Conservation (phyloP, 164 flowering plant species). For the Annona cherimola region DNA sequence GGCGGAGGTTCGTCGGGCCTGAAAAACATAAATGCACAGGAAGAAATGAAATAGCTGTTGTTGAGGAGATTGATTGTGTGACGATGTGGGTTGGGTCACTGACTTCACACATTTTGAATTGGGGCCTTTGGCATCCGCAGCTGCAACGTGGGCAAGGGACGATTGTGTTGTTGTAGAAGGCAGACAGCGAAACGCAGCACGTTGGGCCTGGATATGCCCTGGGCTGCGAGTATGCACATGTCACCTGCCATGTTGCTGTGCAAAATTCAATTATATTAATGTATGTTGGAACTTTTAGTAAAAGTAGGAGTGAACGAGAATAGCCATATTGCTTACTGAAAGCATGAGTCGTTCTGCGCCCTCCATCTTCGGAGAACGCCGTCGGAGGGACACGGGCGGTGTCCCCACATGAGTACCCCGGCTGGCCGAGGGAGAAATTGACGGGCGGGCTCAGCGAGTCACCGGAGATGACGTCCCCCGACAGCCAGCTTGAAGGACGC, state of each 20-base stretch:
- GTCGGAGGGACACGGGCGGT: slow-evolving; percentile 40
- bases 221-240: slow-evolving; percentile 55
- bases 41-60: not conserved
- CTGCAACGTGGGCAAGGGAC: slow-evolving; percentile 65
- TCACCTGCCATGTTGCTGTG: slow-evolving; percentile 68
- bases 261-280: not conserved
- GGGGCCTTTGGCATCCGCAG: slow-evolving; percentile 54
- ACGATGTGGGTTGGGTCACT: not conserved
- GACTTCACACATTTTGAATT: slow-evolving; percentile 43
- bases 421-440: slow-evolving; percentile 51
- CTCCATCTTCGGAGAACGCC: slow-evolving; percentile 28
- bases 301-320: not conserved
- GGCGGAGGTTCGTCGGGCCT: slow-evolving; percentile 38
- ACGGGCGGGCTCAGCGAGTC: not conserved
- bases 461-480: slow-evolving; percentile 15
- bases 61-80: not conserved
- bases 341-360: slow-evolving; percentile 60
- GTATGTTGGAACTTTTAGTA: not conserved
- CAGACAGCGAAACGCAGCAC: slow-evolving; percentile 74
- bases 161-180: slow-evolving; percentile 56
- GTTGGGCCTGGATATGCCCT: slow-evolving; percentile 43
- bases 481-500: slow-evolving; percentile 49
- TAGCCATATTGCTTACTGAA: slow-evolving; percentile 33
- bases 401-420: slow-evolving; percentile 62
- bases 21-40: not conserved